Evolutionary conservation across 2,329 filamentous ascomycete genomes (phyloP).

Genomic region (Botrytis sinoallii): DNA sequence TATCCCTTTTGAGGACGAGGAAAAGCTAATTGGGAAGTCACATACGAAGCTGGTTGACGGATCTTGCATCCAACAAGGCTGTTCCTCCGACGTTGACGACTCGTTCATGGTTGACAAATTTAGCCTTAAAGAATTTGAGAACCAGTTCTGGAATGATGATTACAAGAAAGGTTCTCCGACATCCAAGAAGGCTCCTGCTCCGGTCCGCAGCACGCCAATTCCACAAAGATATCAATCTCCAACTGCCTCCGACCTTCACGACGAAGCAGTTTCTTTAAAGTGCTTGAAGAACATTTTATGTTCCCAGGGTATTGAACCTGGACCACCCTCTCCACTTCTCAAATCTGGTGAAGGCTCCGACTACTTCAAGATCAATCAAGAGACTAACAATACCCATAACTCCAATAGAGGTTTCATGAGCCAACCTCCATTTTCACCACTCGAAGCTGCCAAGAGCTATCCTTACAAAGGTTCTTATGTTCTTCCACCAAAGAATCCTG

Average conservation of each 20-base stretch:
- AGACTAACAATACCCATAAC: background rate
- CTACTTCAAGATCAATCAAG: background rate
- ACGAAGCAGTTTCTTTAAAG: background rate
- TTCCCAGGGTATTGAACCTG: background rate
- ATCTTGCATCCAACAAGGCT: slow-evolving; percentile 4
- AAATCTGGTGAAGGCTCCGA: background rate
- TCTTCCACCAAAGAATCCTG: background rate
- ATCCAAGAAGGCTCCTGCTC: background rate
- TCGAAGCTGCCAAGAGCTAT: background rate
- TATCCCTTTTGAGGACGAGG: background rate
- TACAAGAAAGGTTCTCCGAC: background rate
- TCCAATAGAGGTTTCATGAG: background rate
- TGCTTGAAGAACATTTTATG: background rate
- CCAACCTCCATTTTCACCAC: background rate
- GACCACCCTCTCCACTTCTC: background rate
- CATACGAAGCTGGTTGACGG: slow-evolving; percentile 12
- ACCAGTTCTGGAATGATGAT: slow-evolving; percentile 1
- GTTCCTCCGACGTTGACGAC: background rate
- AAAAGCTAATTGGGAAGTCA: slow-evolving; percentile 10
- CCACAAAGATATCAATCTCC: background rate
- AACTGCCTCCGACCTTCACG: background rate
- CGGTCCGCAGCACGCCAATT: background rate
- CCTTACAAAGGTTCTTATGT: background rate
- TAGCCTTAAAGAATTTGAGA: slow-evolving; percentile 7
- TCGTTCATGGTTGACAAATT: slow-evolving; percentile 13